Percentiles rank a stretch among this genome's conserved stretches.
These are phyloP conservation scores for Geosiphon pyriformis DNA, from an alignment of 192 early-diverging fungal genomes.

Conservation along the genomic window DNA sequence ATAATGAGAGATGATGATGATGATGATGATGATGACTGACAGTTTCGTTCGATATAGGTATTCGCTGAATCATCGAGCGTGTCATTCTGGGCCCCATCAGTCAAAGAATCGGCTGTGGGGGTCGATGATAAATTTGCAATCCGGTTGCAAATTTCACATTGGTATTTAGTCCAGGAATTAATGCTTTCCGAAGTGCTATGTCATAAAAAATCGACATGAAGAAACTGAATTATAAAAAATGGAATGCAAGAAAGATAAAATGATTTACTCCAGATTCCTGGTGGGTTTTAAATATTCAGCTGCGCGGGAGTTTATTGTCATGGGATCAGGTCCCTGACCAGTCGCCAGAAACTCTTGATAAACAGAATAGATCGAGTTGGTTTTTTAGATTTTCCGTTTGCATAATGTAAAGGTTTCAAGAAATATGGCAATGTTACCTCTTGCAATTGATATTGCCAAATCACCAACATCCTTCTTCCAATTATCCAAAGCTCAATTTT, in stretches of 20 bases:
- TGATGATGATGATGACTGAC: constrained; percentile 13
- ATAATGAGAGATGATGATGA: constrained; percentile 26
- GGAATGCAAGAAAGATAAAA: too few relatives aligned
- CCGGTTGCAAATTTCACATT: constrained; percentile 63
- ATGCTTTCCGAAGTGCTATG: constrained; percentile 29
- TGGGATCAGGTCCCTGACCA: constrained; percentile 18
- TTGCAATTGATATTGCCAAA: constrained; percentile 48
- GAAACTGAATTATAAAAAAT: too few relatives aligned
- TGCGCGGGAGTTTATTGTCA: constrained; percentile 25
- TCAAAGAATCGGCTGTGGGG: not conserved
- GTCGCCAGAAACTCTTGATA: not conserved
- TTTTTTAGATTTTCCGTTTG: not conserved
- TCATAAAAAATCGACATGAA: not conserved
- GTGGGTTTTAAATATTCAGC: constrained; percentile 32
- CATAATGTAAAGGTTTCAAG: not conserved
- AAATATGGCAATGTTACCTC: constrained; percentile 26
- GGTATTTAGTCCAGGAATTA: constrained; percentile 61
- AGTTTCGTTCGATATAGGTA: constrained; percentile 25
- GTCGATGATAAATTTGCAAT: not conserved
- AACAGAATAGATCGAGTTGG: not conserved
- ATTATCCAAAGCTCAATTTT: constrained; percentile 36
- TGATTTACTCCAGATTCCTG: constrained; percentile 37
- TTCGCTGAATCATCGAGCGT: constrained; percentile 20
- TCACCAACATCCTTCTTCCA: constrained; percentile 55
- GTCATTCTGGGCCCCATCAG: constrained; percentile 21